Base-by-base conservation (phyloP, 495 filamentous ascomycete species). In the Lepraria neglecta region DNA sequence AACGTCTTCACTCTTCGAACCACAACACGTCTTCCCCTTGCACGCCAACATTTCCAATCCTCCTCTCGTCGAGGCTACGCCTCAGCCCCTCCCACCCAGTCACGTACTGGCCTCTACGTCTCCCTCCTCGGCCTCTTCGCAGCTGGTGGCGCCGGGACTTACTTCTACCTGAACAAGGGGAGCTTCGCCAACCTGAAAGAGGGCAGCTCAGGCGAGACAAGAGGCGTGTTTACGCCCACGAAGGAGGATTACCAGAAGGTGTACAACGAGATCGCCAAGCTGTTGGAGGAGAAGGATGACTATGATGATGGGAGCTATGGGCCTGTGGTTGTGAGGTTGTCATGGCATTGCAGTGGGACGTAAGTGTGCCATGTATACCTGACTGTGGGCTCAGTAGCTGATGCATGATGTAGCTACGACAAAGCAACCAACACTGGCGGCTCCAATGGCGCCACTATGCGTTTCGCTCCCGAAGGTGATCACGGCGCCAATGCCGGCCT, bases 291-390 rank as follows among this genome's bases (percentile, higher is more conserved):
- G 76, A 83, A 94, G 68, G 90, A 94, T 64, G 90, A 96, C 62
- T 97, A 97, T 70, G 94, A 97, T 72, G 92, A 98, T 74, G 94
- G 94, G 66, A 91, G 87, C 77, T 98, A 95, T 71, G 94, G 90
- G 59, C 94, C 94, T 35, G 92, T 95, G 58, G 77, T 95, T 52
- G 75, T 95, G 44, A 84, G 90, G 69, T 82, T 95, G 67, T 89
- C 88, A 55, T 95, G 90, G 90, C 90, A 95, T 76, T 84, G 84
- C 69, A 89, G 85, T 62, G 89, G 89, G 63, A 92, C 90, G 68
- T 71, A 59, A 56, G 69, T 64, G 6, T 31, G 24, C 24, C 24
- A 24, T 24, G 24, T 24, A 24, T 24, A 24, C 24, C 24, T 24
- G 24, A 24, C 24, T 24, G 24, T 2, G 24, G 2, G 24, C 24